phyloP scores from a whole-genome alignment of 257 asterid genomes.

The Solanum chiquidenum region DNA sequence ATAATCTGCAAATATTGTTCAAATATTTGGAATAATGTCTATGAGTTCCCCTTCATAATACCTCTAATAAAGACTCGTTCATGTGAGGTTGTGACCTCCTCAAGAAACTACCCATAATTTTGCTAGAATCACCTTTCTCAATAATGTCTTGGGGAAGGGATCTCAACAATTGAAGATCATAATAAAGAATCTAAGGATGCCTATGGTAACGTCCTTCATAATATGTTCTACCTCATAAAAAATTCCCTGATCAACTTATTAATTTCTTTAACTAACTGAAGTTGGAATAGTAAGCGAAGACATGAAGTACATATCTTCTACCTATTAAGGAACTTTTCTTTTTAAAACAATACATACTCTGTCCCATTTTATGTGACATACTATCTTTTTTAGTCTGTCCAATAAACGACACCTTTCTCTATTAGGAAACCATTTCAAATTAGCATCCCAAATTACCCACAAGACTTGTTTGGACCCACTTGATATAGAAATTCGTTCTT shows the following conservation, averaged over 20 bases:
- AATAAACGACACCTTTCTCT: background rate
- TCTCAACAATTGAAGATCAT: background rate
- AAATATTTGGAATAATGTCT: background rate
- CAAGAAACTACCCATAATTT: background rate
- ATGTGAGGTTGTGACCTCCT: background rate
- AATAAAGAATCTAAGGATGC: background rate
- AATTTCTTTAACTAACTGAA: background rate
- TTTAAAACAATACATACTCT: background rate
- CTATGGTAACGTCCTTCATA: background rate
- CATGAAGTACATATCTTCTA: background rate
- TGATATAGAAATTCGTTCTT: background rate
- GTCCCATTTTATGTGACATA: background rate
- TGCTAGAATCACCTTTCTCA: background rate
- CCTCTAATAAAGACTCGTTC: background rate
- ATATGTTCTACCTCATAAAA: background rate
- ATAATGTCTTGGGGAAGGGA: background rate
- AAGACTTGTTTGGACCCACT: background rate
- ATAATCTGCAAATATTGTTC: background rate
- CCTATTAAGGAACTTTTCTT: background rate
- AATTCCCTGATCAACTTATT: background rate
- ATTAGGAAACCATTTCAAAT: background rate
- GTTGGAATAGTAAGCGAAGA: background rate
- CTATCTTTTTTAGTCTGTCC: background rate
- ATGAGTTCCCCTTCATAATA: background rate
- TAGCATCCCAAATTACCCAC: background rate